A percentile compares a stretch with the other conserved stretches of the same genome.
phyloP scores from a whole-genome alignment of 1,139 yeast species.

The Protomyces inouyei region DNA sequence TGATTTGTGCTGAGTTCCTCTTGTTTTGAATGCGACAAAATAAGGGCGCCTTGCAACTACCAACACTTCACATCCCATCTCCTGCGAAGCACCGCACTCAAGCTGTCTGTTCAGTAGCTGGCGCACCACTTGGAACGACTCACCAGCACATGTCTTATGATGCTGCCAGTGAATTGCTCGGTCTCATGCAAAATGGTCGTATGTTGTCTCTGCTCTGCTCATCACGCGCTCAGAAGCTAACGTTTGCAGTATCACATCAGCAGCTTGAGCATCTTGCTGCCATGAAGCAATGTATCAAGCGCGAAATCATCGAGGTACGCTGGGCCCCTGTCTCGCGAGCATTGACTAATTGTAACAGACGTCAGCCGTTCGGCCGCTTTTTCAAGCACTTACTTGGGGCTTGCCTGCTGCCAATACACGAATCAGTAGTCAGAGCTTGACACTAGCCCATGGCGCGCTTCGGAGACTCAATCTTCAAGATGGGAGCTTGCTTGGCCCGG shows the following conservation, averaged over 20 bases:
- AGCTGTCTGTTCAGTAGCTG: too few species aligned
- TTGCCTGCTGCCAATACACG: conserved; percentile 15
- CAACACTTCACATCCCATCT: too few species aligned
- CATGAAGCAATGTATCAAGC: conserved; percentile 19
- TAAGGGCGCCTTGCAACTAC: too few species aligned
- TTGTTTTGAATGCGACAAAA: too few species aligned
- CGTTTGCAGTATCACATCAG: background rate
- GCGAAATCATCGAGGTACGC: conserved; percentile 19
- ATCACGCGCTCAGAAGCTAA: background rate
- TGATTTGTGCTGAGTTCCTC: too few species aligned
- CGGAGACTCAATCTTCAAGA: conserved; percentile 75
- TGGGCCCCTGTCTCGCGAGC: background rate
- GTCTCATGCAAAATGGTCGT: conserved; percentile 15
- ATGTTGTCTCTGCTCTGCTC: background rate
- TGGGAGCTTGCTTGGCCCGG: conserved; percentile 49
- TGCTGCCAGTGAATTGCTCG: conserved; percentile 17
- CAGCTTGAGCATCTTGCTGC: conserved; percentile 2
- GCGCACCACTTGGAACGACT: too few species aligned
- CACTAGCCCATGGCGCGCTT: conserved; percentile 63
- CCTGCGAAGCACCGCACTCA: too few species aligned
- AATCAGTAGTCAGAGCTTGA: conserved; percentile 42
- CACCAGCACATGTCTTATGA: conserved; percentile 8
- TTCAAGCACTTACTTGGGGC: conserved; percentile 11
- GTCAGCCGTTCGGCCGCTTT: conserved; percentile 14
- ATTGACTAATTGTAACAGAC: background rate